Conservation (phyloP, 2,329 filamentous ascomycete species). For the Arthroderma sp. region DNA sequence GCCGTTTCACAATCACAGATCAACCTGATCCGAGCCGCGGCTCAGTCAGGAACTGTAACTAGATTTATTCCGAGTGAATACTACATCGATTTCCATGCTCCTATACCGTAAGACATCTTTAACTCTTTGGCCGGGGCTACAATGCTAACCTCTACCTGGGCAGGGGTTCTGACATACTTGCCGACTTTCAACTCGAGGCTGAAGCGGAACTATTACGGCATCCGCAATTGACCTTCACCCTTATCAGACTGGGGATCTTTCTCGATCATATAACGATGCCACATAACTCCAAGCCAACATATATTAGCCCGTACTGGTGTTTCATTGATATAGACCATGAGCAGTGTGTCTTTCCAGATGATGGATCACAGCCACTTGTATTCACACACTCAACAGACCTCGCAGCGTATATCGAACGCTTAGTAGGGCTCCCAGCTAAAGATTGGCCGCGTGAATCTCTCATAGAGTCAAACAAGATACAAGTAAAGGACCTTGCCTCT, state of each 20-base stretch:
- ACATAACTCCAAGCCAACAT: constrained; percentile 1
- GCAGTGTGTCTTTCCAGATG: neutral
- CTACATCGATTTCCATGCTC: constrained; percentile 2
- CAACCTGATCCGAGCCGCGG: neutral
- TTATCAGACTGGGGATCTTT: constrained; percentile 1
- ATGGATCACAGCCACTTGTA: neutral
- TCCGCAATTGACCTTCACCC: constrained; percentile 1
- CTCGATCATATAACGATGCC: constrained; percentile 1
- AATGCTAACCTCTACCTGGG: neutral
- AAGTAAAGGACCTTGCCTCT: neutral
- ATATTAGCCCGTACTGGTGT: neutral
- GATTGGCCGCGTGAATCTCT: constrained; percentile 1
- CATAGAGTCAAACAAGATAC: neutral
- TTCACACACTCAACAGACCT: constrained; percentile 1
- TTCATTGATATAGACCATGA: constrained; percentile 1
- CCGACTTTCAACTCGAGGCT: constrained; percentile 1
- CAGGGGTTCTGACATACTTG: neutral
- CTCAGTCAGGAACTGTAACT: neutral
- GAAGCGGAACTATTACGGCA: neutral
- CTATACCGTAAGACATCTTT: neutral
- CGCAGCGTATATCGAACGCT: neutral
- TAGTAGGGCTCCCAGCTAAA: neutral
- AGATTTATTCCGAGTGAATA: constrained; percentile 2
- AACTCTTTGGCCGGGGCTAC: too few relatives aligned
- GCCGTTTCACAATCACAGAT: neutral